Evolutionary conservation across 2,329 filamentous ascomycete genomes (phyloP).

Genomic region (Corniculantispora saksenae): DNA sequence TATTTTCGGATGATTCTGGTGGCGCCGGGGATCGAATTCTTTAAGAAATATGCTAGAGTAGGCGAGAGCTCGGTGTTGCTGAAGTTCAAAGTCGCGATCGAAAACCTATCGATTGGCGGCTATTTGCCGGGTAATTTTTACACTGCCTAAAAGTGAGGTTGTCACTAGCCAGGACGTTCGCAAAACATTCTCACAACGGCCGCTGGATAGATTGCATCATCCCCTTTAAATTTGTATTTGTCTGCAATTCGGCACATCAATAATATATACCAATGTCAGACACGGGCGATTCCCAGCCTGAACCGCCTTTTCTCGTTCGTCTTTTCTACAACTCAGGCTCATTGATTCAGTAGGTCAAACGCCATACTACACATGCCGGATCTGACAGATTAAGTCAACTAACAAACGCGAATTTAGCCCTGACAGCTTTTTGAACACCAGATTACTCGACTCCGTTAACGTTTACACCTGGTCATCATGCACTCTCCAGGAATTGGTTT

Average conservation of each 20-base stretch:
- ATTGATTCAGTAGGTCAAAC: conserved; percentile 63
- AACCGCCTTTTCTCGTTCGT: conserved; percentile 80
- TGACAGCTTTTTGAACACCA: neutral
- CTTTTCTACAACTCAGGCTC: conserved; percentile 73
- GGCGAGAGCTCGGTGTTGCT: neutral
- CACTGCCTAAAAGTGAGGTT: conserved; percentile 21
- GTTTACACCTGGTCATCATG: conserved; percentile 87
- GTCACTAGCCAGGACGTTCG: conserved; percentile 2
- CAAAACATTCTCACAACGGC: neutral
- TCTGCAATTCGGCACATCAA: neutral
- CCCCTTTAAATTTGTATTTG: neutral
- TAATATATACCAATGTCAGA: conserved; percentile 34
- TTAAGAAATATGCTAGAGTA: neutral
- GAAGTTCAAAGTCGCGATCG: conserved; percentile 8
- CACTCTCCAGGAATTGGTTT: conserved; percentile 77
- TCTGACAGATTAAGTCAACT: neutral
- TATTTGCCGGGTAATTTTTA: conserved; percentile 29
- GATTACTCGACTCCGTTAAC: neutral
- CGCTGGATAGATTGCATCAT: neutral
- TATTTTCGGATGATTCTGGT: neutral
- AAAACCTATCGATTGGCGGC: conserved; percentile 31
- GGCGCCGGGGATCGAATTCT: neutral
- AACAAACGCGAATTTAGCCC: neutral
- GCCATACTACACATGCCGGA: neutral
- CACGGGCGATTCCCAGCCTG: conserved; percentile 61